Conservation (phyloP, 108 stramenopile species). For the Aurantiochytrium sp. region DNA sequence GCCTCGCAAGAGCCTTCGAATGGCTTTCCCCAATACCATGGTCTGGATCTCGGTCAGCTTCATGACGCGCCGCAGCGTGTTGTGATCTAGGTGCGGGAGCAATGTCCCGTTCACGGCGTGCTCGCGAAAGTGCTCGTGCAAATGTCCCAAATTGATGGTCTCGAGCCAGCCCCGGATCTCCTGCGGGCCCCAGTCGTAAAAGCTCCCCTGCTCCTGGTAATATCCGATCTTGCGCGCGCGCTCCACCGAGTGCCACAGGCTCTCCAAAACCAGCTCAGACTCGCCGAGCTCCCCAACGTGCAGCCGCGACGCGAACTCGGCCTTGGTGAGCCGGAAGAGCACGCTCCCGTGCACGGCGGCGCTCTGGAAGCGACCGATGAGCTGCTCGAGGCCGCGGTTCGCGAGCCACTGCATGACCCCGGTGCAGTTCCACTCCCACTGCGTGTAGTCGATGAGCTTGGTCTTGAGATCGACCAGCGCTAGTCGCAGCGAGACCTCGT, state of each 20-base stretch:
- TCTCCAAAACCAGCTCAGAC: constrained; percentile 4
- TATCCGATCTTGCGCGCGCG: background rate
- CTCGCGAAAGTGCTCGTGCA: background rate
- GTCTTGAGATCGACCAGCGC: background rate
- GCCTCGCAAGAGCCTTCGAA: background rate
- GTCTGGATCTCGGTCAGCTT: constrained; percentile 2
- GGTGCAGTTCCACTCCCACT: constrained; percentile 25
- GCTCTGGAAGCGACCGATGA: background rate
- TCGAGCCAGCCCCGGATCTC: constrained; percentile 17
- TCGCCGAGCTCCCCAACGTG: constrained; percentile 23
- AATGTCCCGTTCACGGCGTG: constrained; percentile 21
- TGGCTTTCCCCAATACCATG: background rate
- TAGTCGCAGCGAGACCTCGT: background rate
- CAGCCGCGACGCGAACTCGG: constrained; percentile 1
- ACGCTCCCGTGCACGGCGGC: constrained; percentile 10
- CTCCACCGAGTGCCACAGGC: constrained; percentile 10
- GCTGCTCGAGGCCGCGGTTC: background rate
- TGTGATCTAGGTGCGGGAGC: background rate
- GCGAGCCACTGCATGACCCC: constrained; percentile 18
- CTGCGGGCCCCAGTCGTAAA: background rate
- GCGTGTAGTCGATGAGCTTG: constrained; percentile 1
- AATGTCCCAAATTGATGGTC: background rate
- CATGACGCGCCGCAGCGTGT: background rate
- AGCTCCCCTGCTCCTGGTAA: background rate
- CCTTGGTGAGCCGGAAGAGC: background rate